Evolutionary conservation across 805 yeast species (phyloP), one percentile per base, ranked within the genome.

Genomic region (Wickerhamomyces bovis): DNA sequence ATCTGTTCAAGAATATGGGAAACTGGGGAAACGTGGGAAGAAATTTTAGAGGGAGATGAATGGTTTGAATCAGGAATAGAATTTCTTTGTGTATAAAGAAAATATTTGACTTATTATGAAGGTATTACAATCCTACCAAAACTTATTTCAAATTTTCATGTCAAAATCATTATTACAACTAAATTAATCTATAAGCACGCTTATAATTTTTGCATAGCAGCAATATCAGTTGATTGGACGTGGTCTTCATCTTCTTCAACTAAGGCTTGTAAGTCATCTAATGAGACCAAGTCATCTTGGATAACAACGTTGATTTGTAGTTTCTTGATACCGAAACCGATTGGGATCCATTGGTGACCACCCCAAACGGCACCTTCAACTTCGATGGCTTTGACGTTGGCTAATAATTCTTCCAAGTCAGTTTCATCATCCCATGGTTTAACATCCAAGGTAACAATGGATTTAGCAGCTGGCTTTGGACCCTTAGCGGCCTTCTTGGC

Each of bases 391-490:
- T 89, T 90, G 67, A 89, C 97, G 73, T 81, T 80, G 54, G 85
- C 90, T 61, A 88, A 72, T 76, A 94, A 69, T 72, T 83, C 84
- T 54, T 94, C 95, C 69, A 94, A 79, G 69, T 92, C 84, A 62
- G 99, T 94, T 81, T 94, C 98, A 68, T 94, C 99, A 75, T 94
- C 99, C 99, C 99, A 94, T 77, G 97, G 98, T 84, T 94, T 94
- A 64, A 94, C 95, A 64, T 94, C 99, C 64, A 94, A 68, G 66
- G 99, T 92, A 67, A 94, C 96, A 61, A 89, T 76, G 53, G 97
- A 88, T 81, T 94, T 94, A 68, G 99, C 97, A 73, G 96, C 97
- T 66, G 98, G 89, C 82, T 89, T 89, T 65, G 98, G 89, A 70
- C 95, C 95, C 78, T 86, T 86, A 61, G 92, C 83, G 60, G 96